Evolutionary conservation across 2,329 filamentous ascomycete species (phyloP).

Genomic region (Aureobasidium sp.): DNA sequence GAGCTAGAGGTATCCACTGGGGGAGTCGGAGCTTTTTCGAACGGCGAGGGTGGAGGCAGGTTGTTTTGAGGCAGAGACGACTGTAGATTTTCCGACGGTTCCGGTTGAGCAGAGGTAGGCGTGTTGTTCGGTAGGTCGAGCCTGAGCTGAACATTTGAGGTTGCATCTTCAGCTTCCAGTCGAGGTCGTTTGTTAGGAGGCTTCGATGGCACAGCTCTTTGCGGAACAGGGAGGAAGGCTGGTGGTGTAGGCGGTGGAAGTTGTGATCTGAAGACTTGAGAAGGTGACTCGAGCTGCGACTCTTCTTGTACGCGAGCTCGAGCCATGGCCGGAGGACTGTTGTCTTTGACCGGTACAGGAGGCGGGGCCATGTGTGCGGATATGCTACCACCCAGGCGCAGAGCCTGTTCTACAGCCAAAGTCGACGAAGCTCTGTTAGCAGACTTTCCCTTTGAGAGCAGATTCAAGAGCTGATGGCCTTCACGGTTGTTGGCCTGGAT

Average conservation of each 20-base stretch:
- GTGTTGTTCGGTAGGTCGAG: not conserved
- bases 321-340: not conserved
- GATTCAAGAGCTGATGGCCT: not conserved
- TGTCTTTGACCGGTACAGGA: not conserved
- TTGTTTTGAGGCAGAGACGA: slow-evolving; percentile 7
- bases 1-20: slow-evolving; percentile 18
- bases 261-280: slow-evolving; percentile 3
- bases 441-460: not conserved
- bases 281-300: not conserved
- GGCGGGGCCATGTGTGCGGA: slow-evolving; percentile 1
- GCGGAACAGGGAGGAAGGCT: no score
- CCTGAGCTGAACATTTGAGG: not conserved
- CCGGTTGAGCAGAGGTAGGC: not conserved
- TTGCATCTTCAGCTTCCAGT: not conserved
- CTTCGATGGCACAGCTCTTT: no score
- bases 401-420: not conserved
- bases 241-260: not conserved
- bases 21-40: not conserved
- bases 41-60: not conserved
- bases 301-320: not conserved
- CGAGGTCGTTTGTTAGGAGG: no score
- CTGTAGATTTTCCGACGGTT: slow-evolving; percentile 4
- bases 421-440: not conserved
- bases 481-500: not conserved
- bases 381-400: not conserved